Evolutionary conservation across 2,329 filamentous ascomycete species (phyloP), one percentile per base, ranked within the genome.

Genomic region (Calonectria hawksworthii): DNA sequence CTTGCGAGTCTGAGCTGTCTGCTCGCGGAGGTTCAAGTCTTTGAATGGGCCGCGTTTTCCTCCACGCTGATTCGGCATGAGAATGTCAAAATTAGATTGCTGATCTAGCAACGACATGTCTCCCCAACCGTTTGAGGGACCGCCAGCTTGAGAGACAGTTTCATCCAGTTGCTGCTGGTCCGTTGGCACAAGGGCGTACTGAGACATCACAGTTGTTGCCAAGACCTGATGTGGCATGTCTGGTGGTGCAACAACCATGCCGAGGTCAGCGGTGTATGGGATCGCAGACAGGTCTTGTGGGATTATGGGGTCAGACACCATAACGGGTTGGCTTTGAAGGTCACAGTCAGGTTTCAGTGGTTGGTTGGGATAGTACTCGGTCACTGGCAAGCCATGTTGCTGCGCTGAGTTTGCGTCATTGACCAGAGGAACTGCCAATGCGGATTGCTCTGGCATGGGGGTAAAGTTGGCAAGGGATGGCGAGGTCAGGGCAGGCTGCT

Each of bases 1-100:
- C 69, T 88, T 89, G 73, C 91, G 86, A 2, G 90, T 92, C 71
- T 88, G 85, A 0, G 91, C 91, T 0, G 91, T 92, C 76, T 88
- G 85, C 74, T 90, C 86, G 30, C 90, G 87, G 36, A 88, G 85
- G 13, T 83, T 83, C n/a, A 86, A 84, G 67, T 90, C 88, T 73
- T 87, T 89, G 82, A 92, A 92, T 3, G 90, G 90, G 0, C 90
- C 90, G 14, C 90, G 81, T 74, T 85, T 86, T 14, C 84, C 84
- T 50, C 80, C 81, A 51, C 83, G 78, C 70, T 84, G 82, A 41
- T 81, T 82, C 18, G 83, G 79, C 50, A 82, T 67, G 7, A 83
- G 65, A 38, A 83, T 80, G 69, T 85, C 80, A 74, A 80, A 81
- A 61, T 77, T 80, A 8, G 81, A 72, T 36, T 81, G 77, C 38